These are phyloP conservation scores for Biancaea sappan DNA, from an alignment of 306 rosid species.

Conservation along the genomic window DNA sequence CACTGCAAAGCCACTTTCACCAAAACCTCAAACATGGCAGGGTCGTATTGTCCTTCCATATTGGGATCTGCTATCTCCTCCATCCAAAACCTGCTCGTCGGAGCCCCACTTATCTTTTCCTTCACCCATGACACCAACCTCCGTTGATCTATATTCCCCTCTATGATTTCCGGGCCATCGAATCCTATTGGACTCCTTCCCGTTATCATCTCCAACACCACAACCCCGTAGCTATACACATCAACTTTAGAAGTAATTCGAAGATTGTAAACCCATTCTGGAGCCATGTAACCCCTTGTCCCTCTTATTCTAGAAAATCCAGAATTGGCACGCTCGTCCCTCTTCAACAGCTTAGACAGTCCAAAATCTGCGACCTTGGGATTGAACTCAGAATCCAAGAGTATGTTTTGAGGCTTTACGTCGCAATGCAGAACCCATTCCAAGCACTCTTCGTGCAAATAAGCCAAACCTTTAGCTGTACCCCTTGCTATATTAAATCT, in stretches of 20 bases:
- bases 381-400: constrained; percentile 44
- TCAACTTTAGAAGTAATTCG: constrained; percentile 72
- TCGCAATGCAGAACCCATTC: constrained; percentile 87
- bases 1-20: constrained; percentile 56
- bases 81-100: constrained; percentile 30
- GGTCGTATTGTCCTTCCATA: constrained; percentile 38
- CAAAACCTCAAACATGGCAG: constrained; percentile 39
- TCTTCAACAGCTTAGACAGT: constrained; percentile 52
- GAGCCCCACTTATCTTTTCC: constrained; percentile 30
- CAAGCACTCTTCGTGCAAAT: constrained; percentile 76
- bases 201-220: constrained; percentile 61
- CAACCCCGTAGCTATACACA: constrained; percentile 71
- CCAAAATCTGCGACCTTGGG: constrained; percentile 81
- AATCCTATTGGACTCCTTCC: constrained; percentile 54
- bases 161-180: neutral
- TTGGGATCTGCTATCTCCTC: constrained; percentile 49
- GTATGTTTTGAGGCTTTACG: constrained; percentile 71
- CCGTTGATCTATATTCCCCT: constrained; percentile 37
- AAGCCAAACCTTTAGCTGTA: constrained; percentile 70
- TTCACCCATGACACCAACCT: constrained; percentile 49
- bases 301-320: constrained; percentile 64
- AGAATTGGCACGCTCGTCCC: constrained; percentile 41
- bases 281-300: constrained; percentile 75
- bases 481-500: constrained; percentile 65
- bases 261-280: constrained; percentile 68